These are phyloP conservation scores for Apiospora malaysiana DNA, from an alignment of 2,329 filamentous ascomycete genomes.

Conservation along the genomic window DNA sequence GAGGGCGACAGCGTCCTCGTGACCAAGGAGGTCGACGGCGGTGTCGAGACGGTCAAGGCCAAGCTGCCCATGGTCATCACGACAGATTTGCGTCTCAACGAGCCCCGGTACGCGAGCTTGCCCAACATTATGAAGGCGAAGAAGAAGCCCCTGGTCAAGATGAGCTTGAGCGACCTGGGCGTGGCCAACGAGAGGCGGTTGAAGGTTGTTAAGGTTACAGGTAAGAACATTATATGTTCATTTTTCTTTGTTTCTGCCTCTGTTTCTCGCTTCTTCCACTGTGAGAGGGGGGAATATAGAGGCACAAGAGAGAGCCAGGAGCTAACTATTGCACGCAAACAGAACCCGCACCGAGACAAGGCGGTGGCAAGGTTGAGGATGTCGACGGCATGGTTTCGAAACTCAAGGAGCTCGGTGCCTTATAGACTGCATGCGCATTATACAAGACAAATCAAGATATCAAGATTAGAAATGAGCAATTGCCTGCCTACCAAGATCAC, in stretches of 20 bases:
- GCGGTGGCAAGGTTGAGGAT: constrained; percentile 96
- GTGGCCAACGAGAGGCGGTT: constrained; percentile 76
- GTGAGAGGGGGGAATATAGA: background rate
- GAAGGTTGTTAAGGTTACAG: constrained; percentile 88
- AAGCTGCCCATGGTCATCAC: constrained; percentile 94
- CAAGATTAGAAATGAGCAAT: background rate
- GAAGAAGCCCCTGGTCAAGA: constrained; percentile 98
- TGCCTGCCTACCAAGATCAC: background rate
- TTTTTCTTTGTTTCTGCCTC: background rate
- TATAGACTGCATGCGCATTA: constrained; percentile 55
- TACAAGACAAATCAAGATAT: background rate
- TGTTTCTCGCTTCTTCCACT: background rate
- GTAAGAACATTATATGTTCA: constrained; percentile 57
- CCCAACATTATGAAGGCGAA: constrained; percentile 99
- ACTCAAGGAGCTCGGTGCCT: constrained; percentile 93
- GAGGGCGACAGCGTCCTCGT: constrained; percentile 75
- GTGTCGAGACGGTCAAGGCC: constrained; percentile 85
- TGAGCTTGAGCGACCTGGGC: constrained; percentile 81
- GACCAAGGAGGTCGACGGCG: constrained; percentile 92
- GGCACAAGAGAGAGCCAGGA: background rate
- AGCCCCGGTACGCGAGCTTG: constrained; percentile 92
- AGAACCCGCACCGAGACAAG: constrained; percentile 88
- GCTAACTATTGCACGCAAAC: constrained; percentile 32
- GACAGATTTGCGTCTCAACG: constrained; percentile 91
- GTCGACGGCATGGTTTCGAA: constrained; percentile 93